Conservation (phyloP, 208 protist species). For the Tetramitus jugosus region DNA sequence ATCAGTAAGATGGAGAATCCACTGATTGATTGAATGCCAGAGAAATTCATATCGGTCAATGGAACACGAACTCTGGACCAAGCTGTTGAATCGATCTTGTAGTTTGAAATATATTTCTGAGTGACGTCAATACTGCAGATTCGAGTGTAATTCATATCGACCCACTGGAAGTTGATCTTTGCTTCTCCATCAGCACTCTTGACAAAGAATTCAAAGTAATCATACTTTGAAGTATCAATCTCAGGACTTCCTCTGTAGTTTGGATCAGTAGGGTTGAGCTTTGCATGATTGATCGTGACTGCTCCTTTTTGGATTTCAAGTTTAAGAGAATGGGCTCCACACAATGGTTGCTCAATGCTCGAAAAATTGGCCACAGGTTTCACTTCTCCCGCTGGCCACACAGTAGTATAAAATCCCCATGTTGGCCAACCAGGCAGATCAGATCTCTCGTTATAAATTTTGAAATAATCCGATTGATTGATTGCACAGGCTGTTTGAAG, state of each 20-base stretch:
- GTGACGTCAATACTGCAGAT: background rate
- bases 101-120: background rate
- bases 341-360: background rate
- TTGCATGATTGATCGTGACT: background rate
- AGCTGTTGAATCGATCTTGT: background rate
- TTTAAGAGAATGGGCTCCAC: background rate
- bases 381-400: background rate
- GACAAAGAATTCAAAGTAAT: constrained; percentile 4
- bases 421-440: background rate
- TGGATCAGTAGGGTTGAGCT: background rate
- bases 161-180: background rate
- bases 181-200: background rate
- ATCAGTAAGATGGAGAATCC: no score
- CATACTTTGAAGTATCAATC: background rate
- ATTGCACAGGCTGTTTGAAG: background rate
- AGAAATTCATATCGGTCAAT: background rate
- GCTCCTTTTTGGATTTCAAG: background rate
- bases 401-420: background rate
- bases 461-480: background rate
- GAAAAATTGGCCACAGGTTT: background rate
- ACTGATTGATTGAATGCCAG: no score
- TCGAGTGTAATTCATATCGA: no score
- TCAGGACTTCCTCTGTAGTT: background rate
- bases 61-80: background rate
- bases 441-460: background rate